A percentile compares a stretch with the other conserved stretches of the same genome.
phyloP scores from a whole-genome alignment of 2,329 filamentous ascomycete genomes.

The Pyrenochaeta sp. region DNA sequence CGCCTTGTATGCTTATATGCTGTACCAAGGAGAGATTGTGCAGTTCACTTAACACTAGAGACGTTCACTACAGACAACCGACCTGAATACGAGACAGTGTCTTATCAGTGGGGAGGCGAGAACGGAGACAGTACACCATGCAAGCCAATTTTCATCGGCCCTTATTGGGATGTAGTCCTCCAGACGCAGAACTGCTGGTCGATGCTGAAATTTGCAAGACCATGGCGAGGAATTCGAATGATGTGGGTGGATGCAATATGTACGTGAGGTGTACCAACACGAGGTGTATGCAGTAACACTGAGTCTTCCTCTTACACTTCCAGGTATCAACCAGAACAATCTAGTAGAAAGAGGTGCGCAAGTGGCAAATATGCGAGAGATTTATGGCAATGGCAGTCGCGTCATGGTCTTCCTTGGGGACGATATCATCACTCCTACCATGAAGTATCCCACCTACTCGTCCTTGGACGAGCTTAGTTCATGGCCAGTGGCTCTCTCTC shows the following conservation, averaged over 20 bases:
- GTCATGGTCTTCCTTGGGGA: constrained; percentile 26
- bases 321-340: constrained; percentile 25
- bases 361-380: constrained; percentile 30
- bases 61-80: constrained; percentile 10
- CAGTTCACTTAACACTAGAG: constrained; percentile 15
- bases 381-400: constrained; percentile 9
- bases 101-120: constrained; percentile 42
- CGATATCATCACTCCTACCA: constrained; percentile 10
- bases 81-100: constrained; percentile 42
- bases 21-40: constrained; percentile 4
- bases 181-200: constrained; percentile 39
- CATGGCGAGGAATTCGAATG: constrained; percentile 13
- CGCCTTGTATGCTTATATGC: not conserved
- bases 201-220: constrained; percentile 26
- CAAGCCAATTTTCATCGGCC: constrained; percentile 32
- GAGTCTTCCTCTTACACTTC: not conserved
- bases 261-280: not conserved
- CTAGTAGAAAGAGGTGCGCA: constrained; percentile 21
- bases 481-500: not conserved
- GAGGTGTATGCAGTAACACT: constrained; percentile 16
- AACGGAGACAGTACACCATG: constrained; percentile 25
- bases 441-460: not conserved
- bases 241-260: constrained; percentile 21
- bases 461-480: not conserved
- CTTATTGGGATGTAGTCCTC: constrained; percentile 37